Evolutionary conservation across 495 filamentous ascomycete species (phyloP), one percentile per base, ranked within the genome.

Genomic region (Diplogelasinospora grovesii): DNA sequence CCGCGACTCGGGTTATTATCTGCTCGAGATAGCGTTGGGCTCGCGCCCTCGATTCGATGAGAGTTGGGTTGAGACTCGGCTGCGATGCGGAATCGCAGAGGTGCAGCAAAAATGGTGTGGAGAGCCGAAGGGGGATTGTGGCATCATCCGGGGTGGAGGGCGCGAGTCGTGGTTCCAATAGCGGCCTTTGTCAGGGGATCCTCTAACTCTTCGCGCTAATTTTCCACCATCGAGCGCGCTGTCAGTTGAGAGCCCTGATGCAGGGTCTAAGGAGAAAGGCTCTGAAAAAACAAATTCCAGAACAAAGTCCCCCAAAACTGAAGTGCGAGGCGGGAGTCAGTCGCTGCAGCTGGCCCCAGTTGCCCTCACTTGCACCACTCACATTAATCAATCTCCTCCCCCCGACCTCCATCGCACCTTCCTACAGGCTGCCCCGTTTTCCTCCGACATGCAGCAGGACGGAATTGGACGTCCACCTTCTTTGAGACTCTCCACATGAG

Each of bases 381-480:
- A 22, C 22, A 42, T 34, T 42, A 36, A 25, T 34, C 52, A 56
- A 54, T 57, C 46, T 52, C 35, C 15, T 24, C 28, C 28, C 29
- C 10, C 22, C 20, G 20, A 19, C 30, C 39, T 8, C 36, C 36
- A 25, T 24, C 27, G 38, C 37, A 14, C 10, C 41, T 44, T 39
- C 53, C 49, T 26, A 59, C 33, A 60, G 59, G 59, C 48, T 31
- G 59, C 59, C 59, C 51, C 41, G 35, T 55, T 36, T 46, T 46
- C 42, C 23, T 49, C 29, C 33, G 34, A 18, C 27, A 27, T 47
- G 53, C 39, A 45, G 18, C 18, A 36, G 10, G 8, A 22, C 20
- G 16, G 46, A 39, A 46, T 41, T 33, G 38, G 48, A 39, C 23
- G 34, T 27, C 36, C 36, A 34, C 30, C 23, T 29, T 22, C 29